A percentile compares a stretch with the other conserved stretches of the same genome.
Conservation (phyloP, 169 alveolate species). For the Cryptosporidium andersoni region DNA sequence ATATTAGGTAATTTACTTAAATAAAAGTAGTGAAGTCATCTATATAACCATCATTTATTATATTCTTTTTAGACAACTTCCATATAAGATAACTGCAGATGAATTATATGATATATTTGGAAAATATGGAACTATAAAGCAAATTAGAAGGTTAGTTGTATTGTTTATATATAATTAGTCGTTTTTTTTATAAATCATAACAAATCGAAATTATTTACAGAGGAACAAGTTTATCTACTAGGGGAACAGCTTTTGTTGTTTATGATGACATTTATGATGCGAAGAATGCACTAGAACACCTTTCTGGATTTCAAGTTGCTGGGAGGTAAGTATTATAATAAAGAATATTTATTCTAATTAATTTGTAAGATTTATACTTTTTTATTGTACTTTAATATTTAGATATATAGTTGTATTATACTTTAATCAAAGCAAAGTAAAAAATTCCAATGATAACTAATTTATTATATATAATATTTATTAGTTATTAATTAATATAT, state of each 20-base stretch:
- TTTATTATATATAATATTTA: too few species aligned
- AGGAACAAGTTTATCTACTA: slow-evolving; percentile 89
- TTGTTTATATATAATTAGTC: too few species aligned
- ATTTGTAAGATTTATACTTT: too few species aligned
- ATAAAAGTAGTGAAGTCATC: neutral
- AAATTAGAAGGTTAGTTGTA: slow-evolving; percentile 90
- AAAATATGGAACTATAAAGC: slow-evolving; percentile 97
- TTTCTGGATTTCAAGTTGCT: slow-evolving; percentile 98
- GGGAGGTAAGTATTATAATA: slow-evolving; percentile 86
- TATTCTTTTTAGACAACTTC: slow-evolving; percentile 79
- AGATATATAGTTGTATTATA: slow-evolving; percentile 23
- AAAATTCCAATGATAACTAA: too few species aligned
- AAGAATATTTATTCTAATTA: neutral
- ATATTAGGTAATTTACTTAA: slow-evolving; percentile 21
- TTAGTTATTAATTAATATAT: too few species aligned
- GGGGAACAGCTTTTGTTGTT: slow-evolving; percentile 96
- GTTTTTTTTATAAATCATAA: neutral
- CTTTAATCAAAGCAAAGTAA: neutral
- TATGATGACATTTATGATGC: slow-evolving; percentile 99
- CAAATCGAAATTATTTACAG: slow-evolving; percentile 63
- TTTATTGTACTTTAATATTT: neutral
- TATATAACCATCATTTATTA: neutral
- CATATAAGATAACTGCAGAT: slow-evolving; percentile 89
- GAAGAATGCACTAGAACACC: slow-evolving; percentile 97
- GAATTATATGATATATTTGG: slow-evolving; percentile 98